Evolutionary conservation across 805 yeast genomes (phyloP).

Genomic region (Lipomyces mesembrius): DNA sequence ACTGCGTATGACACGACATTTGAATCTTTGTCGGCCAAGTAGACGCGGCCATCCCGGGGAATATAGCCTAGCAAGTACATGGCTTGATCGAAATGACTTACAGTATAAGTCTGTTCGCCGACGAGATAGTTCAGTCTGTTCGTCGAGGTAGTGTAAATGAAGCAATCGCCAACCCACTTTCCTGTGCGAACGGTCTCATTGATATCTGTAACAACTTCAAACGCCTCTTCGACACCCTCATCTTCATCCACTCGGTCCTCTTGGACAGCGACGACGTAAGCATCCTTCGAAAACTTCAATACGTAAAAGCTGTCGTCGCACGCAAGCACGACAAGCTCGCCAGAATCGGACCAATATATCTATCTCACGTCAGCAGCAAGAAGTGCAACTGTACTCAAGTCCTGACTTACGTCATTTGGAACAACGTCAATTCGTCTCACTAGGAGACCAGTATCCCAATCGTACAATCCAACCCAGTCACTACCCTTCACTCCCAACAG

Average conservation of each 20-base stretch:
- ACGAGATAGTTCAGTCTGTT: slow-evolving; percentile 92
- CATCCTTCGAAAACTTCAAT: slow-evolving; percentile 70
- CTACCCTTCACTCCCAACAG: slow-evolving; percentile 76
- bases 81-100: slow-evolving; percentile 89
- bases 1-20: slow-evolving; percentile 80
- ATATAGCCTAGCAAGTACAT: slow-evolving; percentile 87
- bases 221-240: slow-evolving; percentile 87
- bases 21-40: slow-evolving; percentile 88
- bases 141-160: slow-evolving; percentile 83
- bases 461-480: slow-evolving; percentile 83
- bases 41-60: slow-evolving; percentile 86
- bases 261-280: slow-evolving; percentile 65
- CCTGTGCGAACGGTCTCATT: slow-evolving; percentile 84
- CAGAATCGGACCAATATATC: slow-evolving; percentile 88
- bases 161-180: slow-evolving; percentile 97
- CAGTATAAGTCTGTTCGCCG: slow-evolving; percentile 89
- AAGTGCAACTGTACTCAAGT: not conserved
- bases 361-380: not conserved
- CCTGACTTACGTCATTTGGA: slow-evolving; percentile 57
- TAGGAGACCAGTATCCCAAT: slow-evolving; percentile 86
- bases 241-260: slow-evolving; percentile 67
- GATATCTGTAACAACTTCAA: slow-evolving; percentile 82
- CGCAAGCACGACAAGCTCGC: slow-evolving; percentile 80
- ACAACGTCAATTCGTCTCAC: slow-evolving; percentile 91
- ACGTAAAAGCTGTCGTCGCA: slow-evolving; percentile 77